phyloP scores from a whole-genome alignment of 495 filamentous ascomycete species.

The Durotheca rogersii region DNA sequence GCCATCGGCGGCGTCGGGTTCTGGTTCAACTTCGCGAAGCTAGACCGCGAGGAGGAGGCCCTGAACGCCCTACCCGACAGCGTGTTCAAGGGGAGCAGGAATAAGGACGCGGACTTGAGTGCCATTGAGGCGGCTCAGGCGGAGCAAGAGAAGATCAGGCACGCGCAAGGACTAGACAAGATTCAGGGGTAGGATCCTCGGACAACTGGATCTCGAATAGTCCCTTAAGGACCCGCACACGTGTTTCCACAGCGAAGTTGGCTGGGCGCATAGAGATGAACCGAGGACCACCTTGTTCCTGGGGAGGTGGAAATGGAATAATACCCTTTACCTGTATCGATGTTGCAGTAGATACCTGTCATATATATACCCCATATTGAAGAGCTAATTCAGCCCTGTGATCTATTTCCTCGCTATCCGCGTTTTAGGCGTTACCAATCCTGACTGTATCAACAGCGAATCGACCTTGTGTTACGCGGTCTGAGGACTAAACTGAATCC shows the following conservation, averaged over 20 bases:
- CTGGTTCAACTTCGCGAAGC: slow-evolving; percentile 58
- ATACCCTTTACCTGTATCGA: too few species aligned
- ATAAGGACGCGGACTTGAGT: slow-evolving; percentile 27
- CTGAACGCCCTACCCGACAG: slow-evolving; percentile 60
- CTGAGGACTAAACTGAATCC: too few species aligned
- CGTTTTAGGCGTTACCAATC: too few species aligned
- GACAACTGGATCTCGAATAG: neutral
- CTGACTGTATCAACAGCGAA: too few species aligned
- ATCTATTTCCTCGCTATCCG: too few species aligned
- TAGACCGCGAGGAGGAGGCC: slow-evolving; percentile 64
- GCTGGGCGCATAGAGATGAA: neutral
- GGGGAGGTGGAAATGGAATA: neutral
- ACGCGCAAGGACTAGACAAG: slow-evolving; percentile 33
- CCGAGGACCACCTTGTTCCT: neutral
- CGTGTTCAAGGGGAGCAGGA: slow-evolving; percentile 36
- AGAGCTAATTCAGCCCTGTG: too few species aligned
- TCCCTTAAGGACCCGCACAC: neutral
- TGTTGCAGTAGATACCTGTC: too few species aligned
- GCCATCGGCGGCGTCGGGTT: slow-evolving; percentile 61
- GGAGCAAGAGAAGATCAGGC: slow-evolving; percentile 32
- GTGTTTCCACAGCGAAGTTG: neutral
- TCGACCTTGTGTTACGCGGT: too few species aligned
- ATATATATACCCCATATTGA: too few species aligned
- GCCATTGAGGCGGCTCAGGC: slow-evolving; percentile 24
- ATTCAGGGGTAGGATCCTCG: neutral